Base-by-base conservation (phyloP, 2,329 filamentous ascomycete genomes). In the Knufia petricola region DNA sequence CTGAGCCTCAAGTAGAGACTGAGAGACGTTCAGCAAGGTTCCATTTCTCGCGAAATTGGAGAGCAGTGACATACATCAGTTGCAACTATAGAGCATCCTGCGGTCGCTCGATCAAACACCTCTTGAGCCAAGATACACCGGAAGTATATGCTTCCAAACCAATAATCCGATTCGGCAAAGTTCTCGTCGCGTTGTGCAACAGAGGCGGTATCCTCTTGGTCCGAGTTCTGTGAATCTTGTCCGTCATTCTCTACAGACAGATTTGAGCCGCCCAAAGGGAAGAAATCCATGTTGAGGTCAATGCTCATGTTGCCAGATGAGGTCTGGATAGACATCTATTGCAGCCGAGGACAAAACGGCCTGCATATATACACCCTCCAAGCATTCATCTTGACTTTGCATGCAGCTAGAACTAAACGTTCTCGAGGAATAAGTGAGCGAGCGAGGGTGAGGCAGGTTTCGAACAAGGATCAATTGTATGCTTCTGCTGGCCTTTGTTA, bases 151-250 rank as follows among this genome's bases (percentile, higher is more conserved):
- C 7, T 26, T 4, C 39, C 39, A 21, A 42, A 42, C 39, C 39
- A 42, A 26, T 42, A 42, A 26, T 42, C 39, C 8, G 39, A 42
- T 21, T 42, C 39, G 20, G 39, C 39, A 21, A 42, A 42, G 19
- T 42, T 26, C 7, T 42, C 19, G 20, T 42, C 39, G 9, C 19
- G 19, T 42, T 42, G 23, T 26, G 19, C 20, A 21, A 42, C 39
- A n/a, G 39, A 42, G 20, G 39, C 34, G 34, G 34, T 12, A 42
- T 42, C 20, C 24, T 42, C 39, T 26, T 42, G 39, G 24, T 42
- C 39, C 8, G 39, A 42, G 21, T 21, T 42, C 20, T 42, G 39
- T 24, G 39, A 42, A n/a, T 42, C 39, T 15, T 24, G 19, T 8
- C 40, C 48, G 10, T 37, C 34, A n/a, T 37, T 37, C 34, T n/a